Percentiles rank a stretch among this genome's conserved stretches.
phyloP scores from a whole-genome alignment of 2,329 filamentous ascomycete genomes.

The Thielaviopsis musarum region DNA sequence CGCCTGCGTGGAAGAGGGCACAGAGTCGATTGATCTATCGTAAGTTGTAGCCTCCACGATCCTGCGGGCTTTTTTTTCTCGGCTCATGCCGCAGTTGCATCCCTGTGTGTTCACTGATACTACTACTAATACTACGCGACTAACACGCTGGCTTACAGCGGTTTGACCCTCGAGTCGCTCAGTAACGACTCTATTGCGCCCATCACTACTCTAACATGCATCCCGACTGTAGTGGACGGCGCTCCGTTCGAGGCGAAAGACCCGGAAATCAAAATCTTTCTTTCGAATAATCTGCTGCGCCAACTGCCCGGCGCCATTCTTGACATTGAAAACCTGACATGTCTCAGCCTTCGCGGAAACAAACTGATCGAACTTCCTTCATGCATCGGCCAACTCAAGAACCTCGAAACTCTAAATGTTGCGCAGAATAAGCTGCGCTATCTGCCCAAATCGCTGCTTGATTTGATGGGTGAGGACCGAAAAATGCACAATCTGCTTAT shows the following conservation, averaged over 20 bases:
- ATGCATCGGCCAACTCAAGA: conserved; percentile 37
- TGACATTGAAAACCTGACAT: conserved; percentile 41
- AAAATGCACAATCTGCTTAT: conserved; percentile 36
- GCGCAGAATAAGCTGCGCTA: conserved; percentile 44
- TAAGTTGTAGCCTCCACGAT: conserved; percentile 20
- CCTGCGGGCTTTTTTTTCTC: too few relatives aligned
- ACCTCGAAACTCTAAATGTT: conserved; percentile 46
- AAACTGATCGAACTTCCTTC: conserved; percentile 42
- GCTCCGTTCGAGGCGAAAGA: conserved; percentile 43
- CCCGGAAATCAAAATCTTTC: conserved; percentile 42
- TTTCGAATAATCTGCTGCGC: conserved; percentile 41
- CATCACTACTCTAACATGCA: conserved; percentile 35
- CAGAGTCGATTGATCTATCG: conserved; percentile 45
- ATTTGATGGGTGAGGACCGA: conserved; percentile 29
- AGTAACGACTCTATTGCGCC: conserved; percentile 40
- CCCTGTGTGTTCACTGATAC: neutral
- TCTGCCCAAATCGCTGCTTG: conserved; percentile 46
- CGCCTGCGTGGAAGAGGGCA: conserved; percentile 38
- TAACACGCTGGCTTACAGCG: conserved; percentile 16
- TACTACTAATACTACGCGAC: neutral
- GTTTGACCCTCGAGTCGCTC: conserved; percentile 32
- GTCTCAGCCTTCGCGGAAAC: conserved; percentile 51
- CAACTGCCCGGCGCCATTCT: conserved; percentile 44
- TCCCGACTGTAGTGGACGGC: conserved; percentile 36
- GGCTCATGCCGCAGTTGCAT: neutral